Evolutionary conservation across 768 basidiomycete genomes (phyloP), one percentile per base, ranked within the genome.

Genomic region (Sistotremastrum niveocremeum): DNA sequence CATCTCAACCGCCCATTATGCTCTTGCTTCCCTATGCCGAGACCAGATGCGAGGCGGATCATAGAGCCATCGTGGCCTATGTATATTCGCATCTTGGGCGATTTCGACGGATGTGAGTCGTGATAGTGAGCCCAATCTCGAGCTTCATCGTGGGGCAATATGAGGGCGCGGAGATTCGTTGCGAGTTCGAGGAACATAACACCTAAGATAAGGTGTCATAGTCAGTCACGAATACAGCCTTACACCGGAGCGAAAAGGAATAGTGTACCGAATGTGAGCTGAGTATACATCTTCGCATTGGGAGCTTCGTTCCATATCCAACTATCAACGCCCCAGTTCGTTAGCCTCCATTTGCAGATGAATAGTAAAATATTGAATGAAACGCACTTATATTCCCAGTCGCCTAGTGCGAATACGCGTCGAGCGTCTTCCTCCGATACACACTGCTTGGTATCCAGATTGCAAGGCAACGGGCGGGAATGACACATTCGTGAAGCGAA

Each of bases 31-130:
- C 65, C 67, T 28, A 72, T 54, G 3, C 71, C 69, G 2, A 73
- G 61, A 6, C 64, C 65, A 37, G 69, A 58, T 33, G 62, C 64
- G 3, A 66, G 65, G 33, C 65, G 57, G 38, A 66, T 64, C 64
- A 73, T 68, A 7, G 67, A 62, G 6, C 71, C 69, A 44, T 73
- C 71, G 45, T 73, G 72, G 4, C 70, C 72, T 4, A 73, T 64
- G 39, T 69, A 67, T 49, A 72, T 62, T 35, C 59, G 58, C 12
- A 69, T 42, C 45, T 65, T 69, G 55, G 62, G 55, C 0, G 51
- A 51, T 39, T 20, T 20, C 20, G 20, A 20, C 20, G 20, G 20
- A 20, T 20, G 20, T 2, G 20, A 20, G 2, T 20, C 20, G 1
- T 20, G 1, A 20, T 20, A 2, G 2, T 20, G 20, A 20, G 20